Evolutionary conservation across 257 asterid species (phyloP).

Genomic region (Ocimum tenuiflorum): DNA sequence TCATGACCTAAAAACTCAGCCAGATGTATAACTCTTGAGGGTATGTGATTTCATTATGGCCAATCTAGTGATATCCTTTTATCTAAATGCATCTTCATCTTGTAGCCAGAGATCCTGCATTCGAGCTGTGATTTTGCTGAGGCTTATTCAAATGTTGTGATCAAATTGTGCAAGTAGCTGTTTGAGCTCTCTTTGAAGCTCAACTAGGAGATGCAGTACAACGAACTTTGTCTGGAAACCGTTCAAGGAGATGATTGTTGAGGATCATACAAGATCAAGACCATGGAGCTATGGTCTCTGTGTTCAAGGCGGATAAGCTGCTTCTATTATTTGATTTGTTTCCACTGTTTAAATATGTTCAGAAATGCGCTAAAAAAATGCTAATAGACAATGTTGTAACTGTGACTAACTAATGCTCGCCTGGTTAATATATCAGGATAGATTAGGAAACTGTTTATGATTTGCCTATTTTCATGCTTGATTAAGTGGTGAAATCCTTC

Average conservation of each 20-base stretch:
- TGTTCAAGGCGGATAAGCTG: background rate
- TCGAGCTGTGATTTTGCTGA: background rate
- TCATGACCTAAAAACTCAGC: slow-evolving; percentile 29
- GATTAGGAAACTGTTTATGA: background rate
- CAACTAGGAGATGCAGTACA: background rate
- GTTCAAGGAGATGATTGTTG: background rate
- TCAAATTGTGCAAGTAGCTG: background rate
- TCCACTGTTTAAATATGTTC: slow-evolving; percentile 7
- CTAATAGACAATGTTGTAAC: background rate
- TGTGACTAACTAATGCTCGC: background rate
- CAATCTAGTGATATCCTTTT: background rate
- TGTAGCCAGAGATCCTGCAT: slow-evolving; percentile 13
- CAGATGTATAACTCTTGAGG: slow-evolving; percentile 25
- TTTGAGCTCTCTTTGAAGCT: background rate
- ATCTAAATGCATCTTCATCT: background rate
- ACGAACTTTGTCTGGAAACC: background rate
- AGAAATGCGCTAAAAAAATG: background rate
- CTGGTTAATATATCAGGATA: background rate
- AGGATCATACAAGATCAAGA: background rate
- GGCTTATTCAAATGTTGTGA: background rate
- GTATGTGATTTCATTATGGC: slow-evolving; percentile 12
- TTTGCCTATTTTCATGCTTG: too few relatives aligned
- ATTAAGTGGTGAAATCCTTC: too few relatives aligned
- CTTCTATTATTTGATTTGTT: slow-evolving; percentile 10
- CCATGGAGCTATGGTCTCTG: background rate